A percentile compares a stretch with the other conserved stretches of the same genome.
Evolutionary conservation across 2,329 filamentous ascomycete genomes (phyloP).

Genomic region (Trematosphaeria pertusa): DNA sequence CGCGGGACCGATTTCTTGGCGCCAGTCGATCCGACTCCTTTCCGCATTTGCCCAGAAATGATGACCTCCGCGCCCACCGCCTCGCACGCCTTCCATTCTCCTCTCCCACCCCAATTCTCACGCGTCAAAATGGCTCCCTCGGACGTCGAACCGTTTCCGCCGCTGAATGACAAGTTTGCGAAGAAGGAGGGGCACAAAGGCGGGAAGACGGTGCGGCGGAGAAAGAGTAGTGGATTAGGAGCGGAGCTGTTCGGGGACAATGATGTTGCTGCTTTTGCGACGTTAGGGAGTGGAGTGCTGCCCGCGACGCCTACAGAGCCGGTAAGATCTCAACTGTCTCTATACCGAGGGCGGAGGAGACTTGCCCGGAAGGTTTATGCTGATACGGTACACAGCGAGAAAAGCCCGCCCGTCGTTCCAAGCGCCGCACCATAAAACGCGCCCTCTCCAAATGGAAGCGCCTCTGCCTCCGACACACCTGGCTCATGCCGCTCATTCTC

Average conservation of each 20-base stretch:
- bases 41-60: slow-evolving; percentile 13
- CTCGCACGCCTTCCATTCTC: slow-evolving; percentile 10
- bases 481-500: slow-evolving; percentile 73
- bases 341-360: background rate
- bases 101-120: slow-evolving; percentile 10
- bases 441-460: slow-evolving; percentile 55
- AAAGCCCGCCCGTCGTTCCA: slow-evolving; percentile 48
- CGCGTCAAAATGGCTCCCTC: slow-evolving; percentile 23
- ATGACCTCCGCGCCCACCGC: slow-evolving; percentile 12
- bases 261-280: slow-evolving; percentile 58
- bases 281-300: slow-evolving; percentile 38
- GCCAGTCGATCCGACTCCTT: slow-evolving; percentile 13
- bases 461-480: slow-evolving; percentile 62
- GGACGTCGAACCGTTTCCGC: slow-evolving; percentile 41
- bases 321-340: slow-evolving; percentile 21
- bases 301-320: slow-evolving; percentile 24
- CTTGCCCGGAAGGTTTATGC: background rate
- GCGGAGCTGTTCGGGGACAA: slow-evolving; percentile 62
- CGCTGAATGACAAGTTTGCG: slow-evolving; percentile 27
- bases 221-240: slow-evolving; percentile 58
- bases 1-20: no score
- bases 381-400: slow-evolving; percentile 25
- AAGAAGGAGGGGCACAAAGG: slow-evolving; percentile 18
- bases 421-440: slow-evolving; percentile 55
- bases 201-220: slow-evolving; percentile 37